Evolutionary conservation across 345 rosid species (phyloP).

Genomic region (Lepidium sativum): DNA sequence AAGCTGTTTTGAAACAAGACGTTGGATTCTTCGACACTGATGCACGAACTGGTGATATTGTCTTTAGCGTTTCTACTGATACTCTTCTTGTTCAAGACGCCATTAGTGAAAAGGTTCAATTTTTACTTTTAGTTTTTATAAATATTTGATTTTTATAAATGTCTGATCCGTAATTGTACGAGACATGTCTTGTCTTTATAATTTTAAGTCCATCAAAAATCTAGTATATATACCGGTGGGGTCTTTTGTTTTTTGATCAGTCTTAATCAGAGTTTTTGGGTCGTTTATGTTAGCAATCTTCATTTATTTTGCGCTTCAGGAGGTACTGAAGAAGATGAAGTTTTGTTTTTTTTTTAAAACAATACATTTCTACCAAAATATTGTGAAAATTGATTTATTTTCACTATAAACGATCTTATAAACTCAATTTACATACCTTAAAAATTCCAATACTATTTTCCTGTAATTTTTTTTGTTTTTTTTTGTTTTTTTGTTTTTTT

Average conservation of each 20-base stretch:
- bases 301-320: constrained; percentile 15
- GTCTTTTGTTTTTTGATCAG: constrained; percentile 29
- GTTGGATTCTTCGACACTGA: constrained; percentile 98
- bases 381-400: too few species aligned
- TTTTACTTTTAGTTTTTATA: background rate
- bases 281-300: constrained; percentile 20
- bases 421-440: background rate
- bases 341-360: background rate
- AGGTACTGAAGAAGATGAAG: background rate
- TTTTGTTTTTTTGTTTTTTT: background rate
- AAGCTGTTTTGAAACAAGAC: constrained; percentile 93
- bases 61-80: constrained; percentile 96
- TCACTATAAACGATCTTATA: too few species aligned
- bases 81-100: constrained; percentile 99
- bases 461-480: background rate
- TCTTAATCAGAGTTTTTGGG: constrained; percentile 1
- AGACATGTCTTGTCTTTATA: background rate
- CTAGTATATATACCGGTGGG: constrained; percentile 35
- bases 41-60: constrained; percentile 97
- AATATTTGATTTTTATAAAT: too few species aligned
- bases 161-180: constrained; percentile 1
- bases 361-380: too few species aligned
- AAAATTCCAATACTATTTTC: background rate
- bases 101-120: constrained; percentile 85
- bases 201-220: background rate